Evolutionary conservation across 139 green algal species (phyloP).

Genomic region (Cymbomonas tetramitiformis): DNA sequence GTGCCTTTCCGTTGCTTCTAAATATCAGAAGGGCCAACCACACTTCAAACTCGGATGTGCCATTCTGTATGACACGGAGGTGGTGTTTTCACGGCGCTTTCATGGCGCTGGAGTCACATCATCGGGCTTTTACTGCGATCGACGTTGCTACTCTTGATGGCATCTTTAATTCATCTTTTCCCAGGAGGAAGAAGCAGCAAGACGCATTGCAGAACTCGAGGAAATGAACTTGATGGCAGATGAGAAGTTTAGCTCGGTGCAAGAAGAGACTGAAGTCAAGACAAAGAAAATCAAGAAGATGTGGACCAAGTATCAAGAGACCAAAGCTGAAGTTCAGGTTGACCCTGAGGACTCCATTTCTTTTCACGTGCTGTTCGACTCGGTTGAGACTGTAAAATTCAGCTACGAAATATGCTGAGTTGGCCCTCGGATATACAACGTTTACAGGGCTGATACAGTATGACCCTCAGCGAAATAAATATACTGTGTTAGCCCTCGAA

Average conservation of each 20-base stretch:
- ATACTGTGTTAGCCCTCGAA: too few species aligned
- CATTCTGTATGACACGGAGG: conserved; percentile 7
- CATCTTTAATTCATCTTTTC: too few species aligned
- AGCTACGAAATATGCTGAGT: too few species aligned
- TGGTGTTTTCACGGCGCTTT: neutral
- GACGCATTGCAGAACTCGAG: neutral
- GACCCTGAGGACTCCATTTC: too few species aligned
- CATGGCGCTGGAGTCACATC: neutral
- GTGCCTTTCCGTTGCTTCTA: conserved; percentile 13
- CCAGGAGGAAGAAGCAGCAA: neutral
- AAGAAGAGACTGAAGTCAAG: conserved; percentile 27
- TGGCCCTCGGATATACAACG: too few species aligned
- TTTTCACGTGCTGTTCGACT: too few species aligned
- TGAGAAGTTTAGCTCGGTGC: conserved; percentile 16
- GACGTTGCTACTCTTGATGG: neutral
- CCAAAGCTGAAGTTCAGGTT: conserved; percentile 15
- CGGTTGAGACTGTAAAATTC: too few species aligned
- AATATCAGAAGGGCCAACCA: conserved; percentile 2
- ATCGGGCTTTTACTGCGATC: neutral
- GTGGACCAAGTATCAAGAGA: conserved; percentile 13
- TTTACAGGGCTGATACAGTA: too few species aligned
- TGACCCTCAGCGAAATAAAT: too few species aligned
- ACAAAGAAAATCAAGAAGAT: conserved; percentile 25
- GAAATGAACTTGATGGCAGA: neutral
- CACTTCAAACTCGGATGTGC: conserved; percentile 4